Percentiles rank a stretch among this genome's conserved stretches.
Evolutionary conservation across 805 yeast species (phyloP).

Genomic region (Grigorovia transvaalensis): DNA sequence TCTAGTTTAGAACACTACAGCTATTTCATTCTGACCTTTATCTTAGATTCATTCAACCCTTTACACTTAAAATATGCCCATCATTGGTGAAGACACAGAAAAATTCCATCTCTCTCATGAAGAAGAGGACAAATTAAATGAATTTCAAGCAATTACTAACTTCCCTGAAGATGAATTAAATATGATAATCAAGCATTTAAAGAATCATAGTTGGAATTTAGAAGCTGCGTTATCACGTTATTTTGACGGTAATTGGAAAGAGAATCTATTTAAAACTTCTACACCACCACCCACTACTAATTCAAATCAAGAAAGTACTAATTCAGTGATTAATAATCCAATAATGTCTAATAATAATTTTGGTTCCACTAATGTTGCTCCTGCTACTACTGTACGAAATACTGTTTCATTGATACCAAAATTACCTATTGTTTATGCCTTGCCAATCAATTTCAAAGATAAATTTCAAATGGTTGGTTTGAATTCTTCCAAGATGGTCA

Average conservation of each 20-base stretch:
- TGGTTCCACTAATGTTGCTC: not conserved
- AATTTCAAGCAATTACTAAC: conserved; percentile 42
- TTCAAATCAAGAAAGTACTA: not conserved
- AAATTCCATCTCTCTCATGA: conserved; percentile 30
- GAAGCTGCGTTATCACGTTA: conserved; percentile 52
- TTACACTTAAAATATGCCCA: conserved; percentile 15
- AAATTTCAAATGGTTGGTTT: conserved; percentile 20
- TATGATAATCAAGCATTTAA: conserved; percentile 37
- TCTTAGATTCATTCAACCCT: not conserved
- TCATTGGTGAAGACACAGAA: conserved; percentile 13
- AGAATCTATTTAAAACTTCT: conserved; percentile 3
- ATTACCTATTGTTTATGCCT: conserved; percentile 26
- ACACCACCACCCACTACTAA: conserved; percentile 2
- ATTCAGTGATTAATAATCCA: not conserved
- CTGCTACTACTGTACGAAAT: conserved; percentile 11
- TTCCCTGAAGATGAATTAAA: conserved; percentile 39
- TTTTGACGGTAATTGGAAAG: conserved; percentile 45
- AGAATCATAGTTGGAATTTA: conserved; percentile 48
- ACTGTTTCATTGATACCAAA: conserved; percentile 4
- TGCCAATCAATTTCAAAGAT: conserved; percentile 24
- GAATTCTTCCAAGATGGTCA: conserved; percentile 3
- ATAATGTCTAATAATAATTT: not conserved
- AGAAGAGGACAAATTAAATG: conserved; percentile 35
- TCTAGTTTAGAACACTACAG: too few species aligned
- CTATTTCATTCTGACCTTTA: too few species aligned